Conservation (phyloP, 2,329 filamentous ascomycete genomes). For the Aspergillus ibericus region DNA sequence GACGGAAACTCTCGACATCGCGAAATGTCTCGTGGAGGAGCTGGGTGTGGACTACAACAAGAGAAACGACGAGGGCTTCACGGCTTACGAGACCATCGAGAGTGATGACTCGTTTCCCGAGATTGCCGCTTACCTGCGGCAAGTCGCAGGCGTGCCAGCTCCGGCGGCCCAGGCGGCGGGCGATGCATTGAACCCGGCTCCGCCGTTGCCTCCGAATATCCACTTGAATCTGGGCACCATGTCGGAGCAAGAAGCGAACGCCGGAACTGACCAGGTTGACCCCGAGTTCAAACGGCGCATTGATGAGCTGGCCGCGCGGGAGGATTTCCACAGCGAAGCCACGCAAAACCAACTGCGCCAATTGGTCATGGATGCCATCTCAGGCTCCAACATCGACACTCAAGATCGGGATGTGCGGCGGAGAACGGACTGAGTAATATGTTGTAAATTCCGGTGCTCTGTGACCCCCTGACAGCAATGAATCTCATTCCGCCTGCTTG, state of each 20-base stretch:
- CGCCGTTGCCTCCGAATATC: slow-evolving; percentile 72
- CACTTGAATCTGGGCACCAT: slow-evolving; percentile 76
- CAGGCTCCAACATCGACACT: slow-evolving; percentile 61
- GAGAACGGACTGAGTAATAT: slow-evolving; percentile 54
- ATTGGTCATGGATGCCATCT: slow-evolving; percentile 77
- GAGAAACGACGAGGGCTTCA: slow-evolving; percentile 72
- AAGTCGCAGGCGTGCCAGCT: slow-evolving; percentile 32
- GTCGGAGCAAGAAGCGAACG: slow-evolving; percentile 56
- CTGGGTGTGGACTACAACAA: slow-evolving; percentile 67
- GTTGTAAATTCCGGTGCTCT: not conserved
- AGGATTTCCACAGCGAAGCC: slow-evolving; percentile 78
- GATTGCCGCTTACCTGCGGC: slow-evolving; percentile 69
- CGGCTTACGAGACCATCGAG: slow-evolving; percentile 76
- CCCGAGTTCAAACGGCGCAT: slow-evolving; percentile 82
- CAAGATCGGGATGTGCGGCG: slow-evolving; percentile 65
- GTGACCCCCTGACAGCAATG: not conserved
- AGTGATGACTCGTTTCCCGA: slow-evolving; percentile 75
- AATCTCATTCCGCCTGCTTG: not conserved
- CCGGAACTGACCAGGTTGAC: slow-evolving; percentile 66
- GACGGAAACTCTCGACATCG: slow-evolving; percentile 77
- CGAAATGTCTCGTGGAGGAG: slow-evolving; percentile 78
- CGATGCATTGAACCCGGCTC: slow-evolving; percentile 50
- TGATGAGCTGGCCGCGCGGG: slow-evolving; percentile 79
- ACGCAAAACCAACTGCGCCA: slow-evolving; percentile 77
- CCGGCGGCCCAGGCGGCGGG: slow-evolving; percentile 26